A percentile compares a stretch with the other conserved stretches of the same genome.
phyloP scores from a whole-genome alignment of 2,329 filamentous ascomycete genomes.

The Curvularia eragrostidis region DNA sequence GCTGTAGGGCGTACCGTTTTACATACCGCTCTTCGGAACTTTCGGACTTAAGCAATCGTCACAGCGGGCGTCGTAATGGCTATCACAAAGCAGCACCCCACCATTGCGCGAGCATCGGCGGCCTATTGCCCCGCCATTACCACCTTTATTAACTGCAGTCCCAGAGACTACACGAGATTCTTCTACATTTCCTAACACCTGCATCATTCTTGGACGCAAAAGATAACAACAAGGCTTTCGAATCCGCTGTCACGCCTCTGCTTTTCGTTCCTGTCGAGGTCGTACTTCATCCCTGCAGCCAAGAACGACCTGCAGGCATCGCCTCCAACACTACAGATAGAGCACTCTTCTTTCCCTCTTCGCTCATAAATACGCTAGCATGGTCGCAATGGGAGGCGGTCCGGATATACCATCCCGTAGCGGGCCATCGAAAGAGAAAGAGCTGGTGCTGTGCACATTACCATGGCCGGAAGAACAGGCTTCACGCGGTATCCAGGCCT shows the following conservation, averaged over 20 bases:
- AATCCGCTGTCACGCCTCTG: background rate
- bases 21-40: background rate
- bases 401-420: slow-evolving; percentile 31
- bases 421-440: slow-evolving; percentile 37
- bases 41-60: slow-evolving; percentile 6
- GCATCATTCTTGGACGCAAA: background rate
- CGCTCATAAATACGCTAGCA: slow-evolving; percentile 8
- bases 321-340: background rate
- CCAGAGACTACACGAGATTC: background rate
- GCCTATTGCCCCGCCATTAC: background rate
- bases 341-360: background rate
- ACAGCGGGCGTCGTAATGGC: background rate
- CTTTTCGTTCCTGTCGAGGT: background rate
- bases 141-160: background rate
- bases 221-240: background rate
- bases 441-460: slow-evolving; percentile 53
- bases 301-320: background rate
- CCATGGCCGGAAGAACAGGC: slow-evolving; percentile 47
- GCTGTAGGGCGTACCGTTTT: background rate
- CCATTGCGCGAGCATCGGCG: background rate
- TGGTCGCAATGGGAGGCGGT: slow-evolving; percentile 56
- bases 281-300: background rate
- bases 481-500: slow-evolving; percentile 28
- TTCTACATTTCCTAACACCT: background rate
- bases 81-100: background rate